Percentiles rank a stretch among this genome's conserved stretches.
Evolutionary conservation across 768 basidiomycete genomes (phyloP).

Genomic region (Daedaleopsis nitida): DNA sequence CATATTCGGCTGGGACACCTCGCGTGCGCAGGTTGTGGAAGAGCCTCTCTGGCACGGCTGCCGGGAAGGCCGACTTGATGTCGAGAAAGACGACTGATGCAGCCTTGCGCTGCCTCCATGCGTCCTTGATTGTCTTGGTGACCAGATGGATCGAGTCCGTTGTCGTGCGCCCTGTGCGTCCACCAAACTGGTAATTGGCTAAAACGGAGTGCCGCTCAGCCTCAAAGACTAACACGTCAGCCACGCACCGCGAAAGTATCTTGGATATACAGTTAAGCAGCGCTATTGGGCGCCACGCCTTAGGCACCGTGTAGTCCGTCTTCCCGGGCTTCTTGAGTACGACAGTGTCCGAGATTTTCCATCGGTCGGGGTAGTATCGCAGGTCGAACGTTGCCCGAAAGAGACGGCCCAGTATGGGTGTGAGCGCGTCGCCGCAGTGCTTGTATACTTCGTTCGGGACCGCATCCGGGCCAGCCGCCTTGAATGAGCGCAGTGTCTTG

Average conservation of each 20-base stretch:
- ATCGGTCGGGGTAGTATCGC: slow-evolving; percentile 26
- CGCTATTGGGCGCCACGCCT: slow-evolving; percentile 37
- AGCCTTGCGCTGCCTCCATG: slow-evolving; percentile 26
- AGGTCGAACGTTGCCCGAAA: slow-evolving; percentile 34
- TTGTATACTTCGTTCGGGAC: slow-evolving; percentile 38
- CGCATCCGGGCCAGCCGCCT: slow-evolving; percentile 32
- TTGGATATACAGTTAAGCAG: slow-evolving; percentile 29
- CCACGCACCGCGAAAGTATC: slow-evolving; percentile 26
- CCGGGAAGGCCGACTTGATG: slow-evolving; percentile 38
- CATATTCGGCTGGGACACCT: too few relatives aligned
- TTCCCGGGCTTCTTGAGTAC: too few relatives aligned
- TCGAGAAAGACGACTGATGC: slow-evolving; percentile 34
- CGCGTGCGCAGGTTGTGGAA: too few relatives aligned
- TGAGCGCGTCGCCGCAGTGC: slow-evolving; percentile 25
- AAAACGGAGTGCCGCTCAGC: slow-evolving; percentile 12
- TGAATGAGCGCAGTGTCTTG: slow-evolving; percentile 34
- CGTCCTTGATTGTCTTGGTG: slow-evolving; percentile 23
- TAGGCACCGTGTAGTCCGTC: slow-evolving; percentile 34
- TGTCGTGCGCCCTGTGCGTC: too few relatives aligned
- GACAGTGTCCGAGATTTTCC: slow-evolving; percentile 31
- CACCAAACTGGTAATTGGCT: too few relatives aligned
- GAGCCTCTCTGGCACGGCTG: slow-evolving; percentile 14
- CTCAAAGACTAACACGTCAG: slow-evolving; percentile 11
- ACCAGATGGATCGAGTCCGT: slow-evolving; percentile 31
- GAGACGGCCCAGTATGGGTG: slow-evolving; percentile 30